These are phyloP conservation scores for Artemisia princeps DNA, from an alignment of 140 eudicot species.

Conservation along the genomic window DNA sequence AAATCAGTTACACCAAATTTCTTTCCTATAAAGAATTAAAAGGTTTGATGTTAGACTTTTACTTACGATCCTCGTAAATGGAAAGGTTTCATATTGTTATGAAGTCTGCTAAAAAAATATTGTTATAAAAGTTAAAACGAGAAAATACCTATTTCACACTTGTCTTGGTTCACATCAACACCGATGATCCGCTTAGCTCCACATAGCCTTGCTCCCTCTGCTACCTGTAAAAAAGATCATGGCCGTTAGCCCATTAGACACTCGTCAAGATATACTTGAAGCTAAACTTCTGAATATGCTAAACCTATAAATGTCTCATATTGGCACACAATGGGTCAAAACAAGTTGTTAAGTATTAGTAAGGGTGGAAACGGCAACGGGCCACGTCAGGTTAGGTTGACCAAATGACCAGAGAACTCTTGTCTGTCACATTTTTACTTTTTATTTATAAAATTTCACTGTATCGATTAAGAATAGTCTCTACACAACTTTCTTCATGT, in stretches of 20 bases:
- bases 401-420: no score
- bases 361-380: no score
- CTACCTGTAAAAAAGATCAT: slow-evolving; percentile 40
- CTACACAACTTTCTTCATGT: no score
- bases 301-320: no score
- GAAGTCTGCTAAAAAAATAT: neutral
- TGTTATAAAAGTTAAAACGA: no score
- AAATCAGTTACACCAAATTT: slow-evolving; percentile 81
- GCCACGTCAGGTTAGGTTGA: no score
- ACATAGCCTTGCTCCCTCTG: slow-evolving; percentile 70
- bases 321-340: no score
- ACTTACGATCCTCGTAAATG: neutral
- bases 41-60: no score
- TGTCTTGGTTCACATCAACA: slow-evolving; percentile 58
- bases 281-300: neutral
- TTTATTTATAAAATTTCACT: no score
- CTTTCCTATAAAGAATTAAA: slow-evolving; percentile 36
- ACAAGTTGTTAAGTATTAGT: no score
- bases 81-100: neutral
- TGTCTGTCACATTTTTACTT: no score
- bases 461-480: no score
- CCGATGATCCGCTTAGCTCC: slow-evolving; percentile 70
- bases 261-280: neutral
- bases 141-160: slow-evolving; percentile 45
- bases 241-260: neutral